Percentiles rank a stretch among this genome's conserved stretches.
Evolutionary conservation across 257 asterid genomes (phyloP).

Genomic region (Nicotiana obtusifolia): DNA sequence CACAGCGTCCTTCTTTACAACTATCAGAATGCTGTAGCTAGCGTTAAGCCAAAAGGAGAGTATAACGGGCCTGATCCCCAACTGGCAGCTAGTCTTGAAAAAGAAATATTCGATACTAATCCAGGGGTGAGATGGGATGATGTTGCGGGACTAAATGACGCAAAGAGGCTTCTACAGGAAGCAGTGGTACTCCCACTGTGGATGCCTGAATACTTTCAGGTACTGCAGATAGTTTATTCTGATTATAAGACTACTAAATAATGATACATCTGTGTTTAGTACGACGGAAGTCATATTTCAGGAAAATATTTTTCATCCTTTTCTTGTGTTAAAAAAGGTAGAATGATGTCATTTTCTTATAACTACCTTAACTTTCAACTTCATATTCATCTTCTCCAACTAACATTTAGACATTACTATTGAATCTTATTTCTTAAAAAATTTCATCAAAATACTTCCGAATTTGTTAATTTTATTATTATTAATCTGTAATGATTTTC

Average conservation of each 20-base stretch:
- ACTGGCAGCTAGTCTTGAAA: slow-evolving; percentile 94
- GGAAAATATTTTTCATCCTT: background rate
- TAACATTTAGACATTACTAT: background rate
- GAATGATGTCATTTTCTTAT: background rate
- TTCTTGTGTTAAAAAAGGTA: background rate
- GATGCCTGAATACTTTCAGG: slow-evolving; percentile 99
- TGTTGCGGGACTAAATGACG: slow-evolving; percentile 92
- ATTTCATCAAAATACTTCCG: background rate
- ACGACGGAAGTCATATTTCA: background rate
- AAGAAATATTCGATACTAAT: slow-evolving; percentile 77
- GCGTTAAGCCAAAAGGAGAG: slow-evolving; percentile 57
- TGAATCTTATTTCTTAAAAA: background rate
- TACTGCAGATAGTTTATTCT: slow-evolving; percentile 12
- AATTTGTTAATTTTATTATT: background rate
- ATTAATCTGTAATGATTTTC: background rate
- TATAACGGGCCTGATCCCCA: slow-evolving; percentile 94
- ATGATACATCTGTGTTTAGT: background rate
- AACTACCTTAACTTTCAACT: background rate
- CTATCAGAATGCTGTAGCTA: slow-evolving; percentile 48
- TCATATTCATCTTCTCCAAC: background rate
- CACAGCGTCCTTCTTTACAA: background rate
- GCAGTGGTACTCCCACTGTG: slow-evolving; percentile 95
- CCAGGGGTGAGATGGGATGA: slow-evolving; percentile 99
- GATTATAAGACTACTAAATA: background rate
- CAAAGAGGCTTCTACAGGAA: slow-evolving; percentile 89